phyloP scores from a whole-genome alignment of 2,329 filamentous ascomycete genomes.

The Beauveria medogensis region DNA sequence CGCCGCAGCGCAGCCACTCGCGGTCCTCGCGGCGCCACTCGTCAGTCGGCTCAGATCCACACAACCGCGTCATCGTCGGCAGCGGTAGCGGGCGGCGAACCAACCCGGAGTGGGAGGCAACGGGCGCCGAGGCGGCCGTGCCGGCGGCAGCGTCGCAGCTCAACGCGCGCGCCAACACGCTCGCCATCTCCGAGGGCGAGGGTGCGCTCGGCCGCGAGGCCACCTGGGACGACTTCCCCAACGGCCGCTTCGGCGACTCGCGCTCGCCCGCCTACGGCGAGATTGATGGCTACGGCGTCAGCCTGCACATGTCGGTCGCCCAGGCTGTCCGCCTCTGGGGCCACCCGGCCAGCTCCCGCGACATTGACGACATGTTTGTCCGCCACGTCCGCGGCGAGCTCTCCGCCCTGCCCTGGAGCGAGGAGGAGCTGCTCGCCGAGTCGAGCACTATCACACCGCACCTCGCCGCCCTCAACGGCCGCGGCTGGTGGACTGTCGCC shows the following conservation, averaged over 20 bases:
- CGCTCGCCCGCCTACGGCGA: conserved; percentile 90
- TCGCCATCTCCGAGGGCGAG: conserved; percentile 91
- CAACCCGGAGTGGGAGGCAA: conserved; percentile 60
- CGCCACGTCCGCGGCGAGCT: conserved; percentile 74
- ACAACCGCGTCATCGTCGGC: conserved; percentile 80
- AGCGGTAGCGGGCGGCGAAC: conserved; percentile 42
- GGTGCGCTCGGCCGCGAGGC: conserved; percentile 85
- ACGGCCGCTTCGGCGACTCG: conserved; percentile 90
- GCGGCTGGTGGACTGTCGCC: conserved; percentile 93
- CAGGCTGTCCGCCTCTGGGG: conserved; percentile 84
- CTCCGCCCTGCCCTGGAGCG: conserved; percentile 83
- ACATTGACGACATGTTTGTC: conserved; percentile 75
- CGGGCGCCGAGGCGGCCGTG: conserved; percentile 69
- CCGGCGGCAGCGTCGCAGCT: conserved; percentile 61
- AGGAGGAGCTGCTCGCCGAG: conserved; percentile 78
- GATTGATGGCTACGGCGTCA: conserved; percentile 97
- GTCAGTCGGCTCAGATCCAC: conserved; percentile 73
- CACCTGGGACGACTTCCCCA: conserved; percentile 98
- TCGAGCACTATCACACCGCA: conserved; percentile 71
- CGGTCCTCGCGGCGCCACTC: conserved; percentile 56
- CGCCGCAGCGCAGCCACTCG: conserved; percentile 23
- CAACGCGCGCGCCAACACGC: conserved; percentile 72
- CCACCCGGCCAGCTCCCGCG: conserved; percentile 56
- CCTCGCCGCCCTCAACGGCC: conserved; percentile 66
- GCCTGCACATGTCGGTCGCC: conserved; percentile 78